A percentile compares a stretch with the other conserved stretches of the same genome.
phyloP scores from a whole-genome alignment of 169 alveolate genomes.

The Plasmodium sp. region DNA sequence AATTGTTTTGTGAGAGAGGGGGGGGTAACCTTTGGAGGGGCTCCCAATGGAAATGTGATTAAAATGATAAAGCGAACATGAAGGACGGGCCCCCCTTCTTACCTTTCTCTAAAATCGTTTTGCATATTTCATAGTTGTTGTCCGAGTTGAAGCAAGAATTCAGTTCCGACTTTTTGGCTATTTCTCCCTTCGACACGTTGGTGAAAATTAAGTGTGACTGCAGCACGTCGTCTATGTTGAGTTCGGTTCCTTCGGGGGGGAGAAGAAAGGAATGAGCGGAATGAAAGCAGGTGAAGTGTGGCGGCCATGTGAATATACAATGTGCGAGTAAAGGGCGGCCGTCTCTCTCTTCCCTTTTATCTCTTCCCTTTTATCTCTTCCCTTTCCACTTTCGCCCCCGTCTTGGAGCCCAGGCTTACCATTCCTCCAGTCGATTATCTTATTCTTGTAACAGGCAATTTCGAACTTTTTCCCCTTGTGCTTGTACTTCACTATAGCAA shows the following conservation, averaged over 20 bases:
- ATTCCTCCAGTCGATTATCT: conserved; percentile 95
- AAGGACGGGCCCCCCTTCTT: neutral
- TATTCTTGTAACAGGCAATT: conserved; percentile 97
- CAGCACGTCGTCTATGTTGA: conserved; percentile 95
- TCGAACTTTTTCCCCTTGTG: conserved; percentile 93
- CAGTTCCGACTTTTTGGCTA: conserved; percentile 93
- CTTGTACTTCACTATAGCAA: conserved; percentile 94
- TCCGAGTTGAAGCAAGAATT: conserved; percentile 90
- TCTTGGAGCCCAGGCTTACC: conserved; percentile 6
- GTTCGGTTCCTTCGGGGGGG: conserved; percentile 87
- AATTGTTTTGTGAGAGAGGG: neutral
- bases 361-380: conserved; percentile 20
- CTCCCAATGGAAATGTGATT: conserved; percentile 17
- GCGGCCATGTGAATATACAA: neutral
- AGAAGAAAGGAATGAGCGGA: neutral
- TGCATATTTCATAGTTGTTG: conserved; percentile 89
- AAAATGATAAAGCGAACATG: neutral
- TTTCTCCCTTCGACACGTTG: conserved; percentile 95
- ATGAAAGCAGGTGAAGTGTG: neutral
- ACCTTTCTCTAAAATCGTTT: conserved; percentile 95
- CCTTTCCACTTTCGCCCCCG: neutral
- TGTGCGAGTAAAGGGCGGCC: neutral
- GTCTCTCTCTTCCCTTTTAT: conserved; percentile 7
- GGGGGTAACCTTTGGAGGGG: conserved; percentile 44
- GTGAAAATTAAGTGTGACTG: conserved; percentile 92